Conservation (phyloP, 768 basidiomycete genomes). For the Pisolithus orientalis region DNA sequence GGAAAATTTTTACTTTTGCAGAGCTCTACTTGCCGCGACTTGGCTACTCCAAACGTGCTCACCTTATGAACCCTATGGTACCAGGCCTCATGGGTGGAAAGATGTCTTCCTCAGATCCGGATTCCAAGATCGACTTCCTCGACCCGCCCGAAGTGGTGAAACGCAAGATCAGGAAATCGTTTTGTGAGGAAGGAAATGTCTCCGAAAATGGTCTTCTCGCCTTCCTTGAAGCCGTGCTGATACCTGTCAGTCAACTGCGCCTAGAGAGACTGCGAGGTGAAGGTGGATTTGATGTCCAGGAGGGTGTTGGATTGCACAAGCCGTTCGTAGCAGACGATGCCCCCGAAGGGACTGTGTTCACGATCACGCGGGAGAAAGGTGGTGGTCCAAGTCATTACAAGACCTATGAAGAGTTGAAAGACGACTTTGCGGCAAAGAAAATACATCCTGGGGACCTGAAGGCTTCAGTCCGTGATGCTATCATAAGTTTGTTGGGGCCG, state of each 20-base stretch:
- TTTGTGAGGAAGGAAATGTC: slow-evolving; percentile 90
- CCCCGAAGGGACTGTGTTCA: slow-evolving; percentile 78
- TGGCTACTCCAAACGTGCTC: slow-evolving; percentile 91
- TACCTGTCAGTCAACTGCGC: slow-evolving; percentile 77
- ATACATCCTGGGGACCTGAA: slow-evolving; percentile 93
- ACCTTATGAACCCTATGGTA: slow-evolving; percentile 98
- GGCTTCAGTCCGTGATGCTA: slow-evolving; percentile 61
- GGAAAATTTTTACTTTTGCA: slow-evolving; percentile 98
- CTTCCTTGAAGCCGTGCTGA: slow-evolving; percentile 81
- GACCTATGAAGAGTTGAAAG: slow-evolving; percentile 57
- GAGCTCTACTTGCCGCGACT: slow-evolving; percentile 91
- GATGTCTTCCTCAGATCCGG: slow-evolving; percentile 97
- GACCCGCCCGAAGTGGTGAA: slow-evolving; percentile 78
- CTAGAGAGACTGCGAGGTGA: slow-evolving; percentile 44
- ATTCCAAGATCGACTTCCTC: slow-evolving; percentile 97
- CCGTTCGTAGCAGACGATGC: slow-evolving; percentile 66
- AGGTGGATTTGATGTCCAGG: slow-evolving; percentile 39
- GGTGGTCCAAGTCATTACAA: slow-evolving; percentile 68
- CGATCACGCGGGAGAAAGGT: slow-evolving; percentile 70
- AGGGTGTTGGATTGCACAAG: slow-evolving; percentile 43
- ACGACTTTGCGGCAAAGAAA: slow-evolving; percentile 68
- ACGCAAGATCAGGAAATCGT: slow-evolving; percentile 86
- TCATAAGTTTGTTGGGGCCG: slow-evolving; percentile 72
- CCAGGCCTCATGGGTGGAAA: slow-evolving; percentile 92
- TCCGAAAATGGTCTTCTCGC: slow-evolving; percentile 85